Evolutionary conservation across 2,329 filamentous ascomycete species (phyloP), one percentile per base, ranked within the genome.

Genomic region (Colletotrichum graminicola): DNA sequence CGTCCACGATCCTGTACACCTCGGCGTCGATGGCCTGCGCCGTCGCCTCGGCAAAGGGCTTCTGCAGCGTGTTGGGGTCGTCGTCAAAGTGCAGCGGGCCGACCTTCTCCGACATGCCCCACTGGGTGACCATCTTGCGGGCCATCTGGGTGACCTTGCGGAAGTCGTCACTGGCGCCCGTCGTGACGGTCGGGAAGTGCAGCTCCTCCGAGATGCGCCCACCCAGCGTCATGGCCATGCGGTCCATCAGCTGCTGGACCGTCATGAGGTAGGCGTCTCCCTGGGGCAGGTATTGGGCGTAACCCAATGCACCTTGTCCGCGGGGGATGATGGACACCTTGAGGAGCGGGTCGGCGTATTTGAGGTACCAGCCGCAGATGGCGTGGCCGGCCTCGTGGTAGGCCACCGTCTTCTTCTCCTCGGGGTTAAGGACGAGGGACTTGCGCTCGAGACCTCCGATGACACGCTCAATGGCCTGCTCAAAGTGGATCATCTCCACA

Each of bases 261-360:
- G 92, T 97, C 95, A 99, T 96, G 74, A 99, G 89, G 81, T 98
- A 98, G 11, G 94, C 94, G 79, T 99, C 96, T 67, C 91, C 91
- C 29, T 92, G 88, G 0, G 96, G 96, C n/a, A 99, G 88, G 80
- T 98, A 98, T 82, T 99, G 96, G 1, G 96, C 96, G 79, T 99
- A 99, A 11, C 96, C 96, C 21, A 99, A 87, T 34, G 95, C 94
- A 45, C 94, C 96, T 81, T 96, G 93, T 67, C 95, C 96, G 79
- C 96, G 94, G 23, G 96, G 96, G 77, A 99, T 98, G 82, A 99
- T 99, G 69, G 95, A 98, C 55, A 99, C 96, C 85, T 99, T 99
- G 71, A 99, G 91, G 5, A 99, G 90, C 23, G 96, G 96, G 78
- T 99, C 96, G n/a, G 96, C 96, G 80, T 93, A 94, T 82, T 94